A percentile compares a stretch with the other conserved stretches of the same genome.
Conservation (phyloP, 805 yeast species). For the Starmerella sirachaensis region DNA sequence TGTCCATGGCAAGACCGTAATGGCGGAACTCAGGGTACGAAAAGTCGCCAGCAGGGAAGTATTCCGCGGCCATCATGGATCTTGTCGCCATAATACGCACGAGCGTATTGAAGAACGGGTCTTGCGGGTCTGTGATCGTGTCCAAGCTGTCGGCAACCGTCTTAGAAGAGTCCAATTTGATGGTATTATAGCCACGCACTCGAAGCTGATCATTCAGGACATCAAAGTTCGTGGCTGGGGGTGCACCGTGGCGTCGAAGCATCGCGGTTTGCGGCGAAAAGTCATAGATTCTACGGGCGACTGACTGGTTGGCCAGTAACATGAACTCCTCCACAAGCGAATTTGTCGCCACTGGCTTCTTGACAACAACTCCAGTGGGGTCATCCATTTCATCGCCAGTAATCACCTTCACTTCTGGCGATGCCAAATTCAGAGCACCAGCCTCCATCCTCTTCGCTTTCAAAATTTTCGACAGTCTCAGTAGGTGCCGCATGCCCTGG, state of each 20-base stretch:
- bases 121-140: conserved; percentile 67
- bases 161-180: conserved; percentile 74
- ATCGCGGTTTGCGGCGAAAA: conserved; percentile 96
- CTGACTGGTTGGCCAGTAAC: conserved; percentile 94
- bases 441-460: conserved; percentile 79
- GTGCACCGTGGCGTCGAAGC: conserved; percentile 96
- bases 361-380: conserved; percentile 90
- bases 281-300: conserved; percentile 82
- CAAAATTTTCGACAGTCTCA: conserved; percentile 67
- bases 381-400: conserved; percentile 96
- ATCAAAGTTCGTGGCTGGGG: conserved; percentile 90
- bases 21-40: conserved; percentile 88
- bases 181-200: conserved; percentile 59
- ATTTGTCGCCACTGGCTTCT: conserved; percentile 76
- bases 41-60: conserved; percentile 80
- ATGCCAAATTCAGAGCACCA: conserved; percentile 92
- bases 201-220: conserved; percentile 76
- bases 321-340: conserved; percentile 96
- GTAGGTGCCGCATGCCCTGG: conserved; percentile 71
- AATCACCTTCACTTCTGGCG: conserved; percentile 95
- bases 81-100: conserved; percentile 94
- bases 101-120: conserved; percentile 85
- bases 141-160: conserved; percentile 91
- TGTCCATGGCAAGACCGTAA: conserved; percentile 94
- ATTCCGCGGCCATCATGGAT: conserved; percentile 99